phyloP scores from a whole-genome alignment of 2,329 filamentous ascomycete species.

The Phaeosphaeriaceae sp. region DNA sequence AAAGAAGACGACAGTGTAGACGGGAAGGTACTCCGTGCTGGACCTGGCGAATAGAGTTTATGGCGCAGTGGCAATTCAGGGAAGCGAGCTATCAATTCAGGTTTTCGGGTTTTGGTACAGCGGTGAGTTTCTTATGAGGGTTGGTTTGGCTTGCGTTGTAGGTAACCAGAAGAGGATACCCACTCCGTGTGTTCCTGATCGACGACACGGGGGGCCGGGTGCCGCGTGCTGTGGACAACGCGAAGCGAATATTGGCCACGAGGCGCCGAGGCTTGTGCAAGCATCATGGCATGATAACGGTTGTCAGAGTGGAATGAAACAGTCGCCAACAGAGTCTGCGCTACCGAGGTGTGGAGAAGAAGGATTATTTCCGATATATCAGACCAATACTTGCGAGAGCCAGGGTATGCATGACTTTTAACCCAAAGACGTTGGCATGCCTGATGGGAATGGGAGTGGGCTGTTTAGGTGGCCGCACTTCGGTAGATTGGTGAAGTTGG shows the following conservation, averaged over 20 bases:
- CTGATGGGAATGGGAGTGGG: background rate
- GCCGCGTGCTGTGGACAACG: background rate
- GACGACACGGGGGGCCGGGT: constrained; percentile 6
- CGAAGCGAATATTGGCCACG: constrained; percentile 1
- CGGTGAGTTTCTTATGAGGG: constrained; percentile 1
- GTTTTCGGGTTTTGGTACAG: background rate
- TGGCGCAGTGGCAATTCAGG: too few species aligned
- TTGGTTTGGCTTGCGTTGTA: constrained; percentile 5
- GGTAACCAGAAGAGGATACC: constrained; percentile 1
- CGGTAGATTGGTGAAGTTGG: background rate
- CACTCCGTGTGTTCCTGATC: constrained; percentile 6
- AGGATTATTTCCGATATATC: constrained; percentile 1
- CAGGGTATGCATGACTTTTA: constrained; percentile 3
- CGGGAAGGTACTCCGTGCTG: too few species aligned
- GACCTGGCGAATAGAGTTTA: too few species aligned
- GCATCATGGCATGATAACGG: background rate
- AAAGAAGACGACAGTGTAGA: too few species aligned
- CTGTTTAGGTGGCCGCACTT: background rate
- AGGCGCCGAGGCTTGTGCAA: constrained; percentile 1
- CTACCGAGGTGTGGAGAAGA: constrained; percentile 4
- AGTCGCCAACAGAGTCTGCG: background rate
- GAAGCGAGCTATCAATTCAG: too few species aligned
- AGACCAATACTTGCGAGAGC: constrained; percentile 6
- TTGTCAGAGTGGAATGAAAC: background rate
- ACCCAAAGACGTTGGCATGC: background rate